Base-by-base conservation (phyloP, 306 rosid species). In the Acacia melanoxylon region DNA sequence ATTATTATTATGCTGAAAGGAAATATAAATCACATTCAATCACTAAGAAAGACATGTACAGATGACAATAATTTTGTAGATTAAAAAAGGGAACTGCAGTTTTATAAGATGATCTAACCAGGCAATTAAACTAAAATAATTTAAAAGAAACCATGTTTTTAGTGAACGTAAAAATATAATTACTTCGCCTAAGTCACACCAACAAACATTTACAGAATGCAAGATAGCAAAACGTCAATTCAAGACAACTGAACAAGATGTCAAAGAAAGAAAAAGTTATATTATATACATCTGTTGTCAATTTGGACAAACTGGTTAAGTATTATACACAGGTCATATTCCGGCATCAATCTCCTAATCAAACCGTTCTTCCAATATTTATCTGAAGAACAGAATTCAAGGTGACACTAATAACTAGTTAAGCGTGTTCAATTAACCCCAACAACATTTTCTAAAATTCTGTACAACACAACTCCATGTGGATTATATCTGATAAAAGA, bases 141-240 rank as follows among this genome's bases (percentile, higher is more conserved):
- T 37, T 20, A 40, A 27, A 61, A 44, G 24, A 8, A n/a, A 65
- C 68, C 56, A 45, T 59, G 9, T 19, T 35, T 20, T 40, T 15
- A 13, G 22, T 19, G 16, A 68, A 68, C 42, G 54, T 45, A 40
- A 37, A 45, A 66, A 49, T 37, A 3, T 20, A 74, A 37, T 74
- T 59, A 79, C 61, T 76, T 25, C 76, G 44, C 41, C 31, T 44
- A 72, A 8, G 40, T 76, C 72, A 42, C 33, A 52, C 42, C 37
- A 59, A 66, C 45, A 61, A 67, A 74, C 27, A 52, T 14, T 8
- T 73, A 70, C 42, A 74, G 74, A 37, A 68, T 19, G 73, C 70
- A 81, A 68, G 45, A 25, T 71, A 76, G 75, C 52, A 40, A 72
- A 79, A 79, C 41, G 67, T 40, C 59, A 48, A 81, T 77, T 72